Evolutionary conservation across 2,329 filamentous ascomycete genomes (phyloP), one percentile per base, ranked within the genome.

Genomic region (Penicillium hordei): DNA sequence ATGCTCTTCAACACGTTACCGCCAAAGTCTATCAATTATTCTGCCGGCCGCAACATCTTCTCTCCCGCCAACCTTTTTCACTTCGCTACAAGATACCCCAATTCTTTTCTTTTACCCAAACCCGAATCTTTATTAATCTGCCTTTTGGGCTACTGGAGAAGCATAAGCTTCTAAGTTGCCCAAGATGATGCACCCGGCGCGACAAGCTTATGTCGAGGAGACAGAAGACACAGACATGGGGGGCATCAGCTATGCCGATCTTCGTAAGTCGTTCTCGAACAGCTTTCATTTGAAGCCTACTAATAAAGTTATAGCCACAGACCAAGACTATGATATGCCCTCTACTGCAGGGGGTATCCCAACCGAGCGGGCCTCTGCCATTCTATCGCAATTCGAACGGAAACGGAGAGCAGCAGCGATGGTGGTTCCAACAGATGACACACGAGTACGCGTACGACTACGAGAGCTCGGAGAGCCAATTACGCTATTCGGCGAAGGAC

Each of bases 181-280:
- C 68, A 76, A 70, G 72, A 83, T 78, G 73, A 83, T 96, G 80
- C 93, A 97, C 80, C 93, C 93, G 58, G 87, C 93, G 74, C 86
- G 94, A 65, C 89, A 93, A 77, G 93, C 93, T 42, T 97, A 95
- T 76, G 92, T 97, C 63, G 93, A 97, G 82, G 93, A 97, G 71
- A 76, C 82, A 52, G 83, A 85, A 79, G 80, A 83, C 67, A 78
- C 79, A 53, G 80, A 81, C 48, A 83, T 81, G 76, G 84, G 84
- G 76, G 84, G 84, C 57, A 82, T 89, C 63, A 83, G 86, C 66
- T 76, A 88, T 48, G 82, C 82, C 61, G 84, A 84, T 71, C 77
- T 89, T 60, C 87, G 85, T 87, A 78, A 77, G 84, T 82, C 57
- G 42, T 48, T 57, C 13, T 29, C 38, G 38, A 52, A 52, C 19